Base-by-base conservation (phyloP, 306 rosid genomes). In the Quercus suber region DNA sequence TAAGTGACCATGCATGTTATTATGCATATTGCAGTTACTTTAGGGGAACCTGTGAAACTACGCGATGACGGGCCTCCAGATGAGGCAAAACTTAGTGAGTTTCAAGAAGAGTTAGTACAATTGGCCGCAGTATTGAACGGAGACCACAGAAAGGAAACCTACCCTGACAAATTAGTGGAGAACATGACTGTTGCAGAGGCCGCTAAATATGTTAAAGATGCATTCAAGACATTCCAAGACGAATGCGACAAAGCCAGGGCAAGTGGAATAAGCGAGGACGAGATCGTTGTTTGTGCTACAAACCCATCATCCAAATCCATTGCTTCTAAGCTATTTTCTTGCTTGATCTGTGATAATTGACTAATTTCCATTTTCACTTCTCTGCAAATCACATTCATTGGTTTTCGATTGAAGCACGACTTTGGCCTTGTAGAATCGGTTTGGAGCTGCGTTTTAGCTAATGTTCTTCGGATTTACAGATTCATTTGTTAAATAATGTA, bases 121-220 rank as follows among this genome's bases (percentile, higher is more conserved):
- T 52, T 92, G 88, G 91, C 89, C 1, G 96, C 96, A 27, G 84
- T 88, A 21, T 70, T 90, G 27, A 92, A 86, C 31, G 96, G 92
- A 3, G 96, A 90, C 82, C 81, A 77, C 30, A 71, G 20, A 11
- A 90, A 87, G 68, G 85, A 83, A 20, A 75, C 67, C 1, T 90
- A 89, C 68, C 92, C 92, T 0, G 3, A 85, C 76, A 89, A 89
- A 70, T 52, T 88, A n/a, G 85, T 72, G 23, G 92, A 90, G 80
- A 86, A 80, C 3, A 71, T 89, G 87, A 71, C 73, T 15, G 91
- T 87, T 78, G 41, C 43, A 5, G 96, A 82, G 1, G 92, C 92
- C 57, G 86, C 58, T 6, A 83, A 84, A 69, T 91, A 93, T 52
- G 68, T 74, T 30, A 80, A 87, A 28, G 77, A 51, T 3, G 92